Percentiles rank a stretch among this genome's conserved stretches.
Evolutionary conservation across 129 eudicot species (phyloP).

Genomic region (Gnaphalium uliginosum): DNA sequence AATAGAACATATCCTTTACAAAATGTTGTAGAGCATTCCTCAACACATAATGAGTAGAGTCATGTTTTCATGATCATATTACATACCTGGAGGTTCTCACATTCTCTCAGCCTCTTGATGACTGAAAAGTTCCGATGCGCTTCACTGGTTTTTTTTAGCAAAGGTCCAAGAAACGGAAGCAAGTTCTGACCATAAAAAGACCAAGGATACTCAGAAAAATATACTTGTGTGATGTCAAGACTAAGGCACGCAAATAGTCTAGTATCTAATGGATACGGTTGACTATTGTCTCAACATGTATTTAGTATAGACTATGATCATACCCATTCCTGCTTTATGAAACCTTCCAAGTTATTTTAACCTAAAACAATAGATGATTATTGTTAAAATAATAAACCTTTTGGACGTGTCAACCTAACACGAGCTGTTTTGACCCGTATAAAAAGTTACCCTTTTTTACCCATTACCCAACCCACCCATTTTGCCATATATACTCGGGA

Average conservation of each 20-base stretch:
- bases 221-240: background rate
- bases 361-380: background rate
- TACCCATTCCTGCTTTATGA: conserved; percentile 6
- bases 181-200: conserved; percentile 58
- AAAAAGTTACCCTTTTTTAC: background rate
- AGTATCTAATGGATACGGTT: background rate
- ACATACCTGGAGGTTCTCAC: conserved; percentile 89
- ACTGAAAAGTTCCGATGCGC: conserved; percentile 81
- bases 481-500: background rate
- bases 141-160: conserved; percentile 84
- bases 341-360: background rate
- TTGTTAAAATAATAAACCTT: too few species aligned
- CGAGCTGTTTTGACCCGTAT: background rate
- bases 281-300: background rate
- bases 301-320: conserved; percentile 13
- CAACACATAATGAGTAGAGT: background rate
- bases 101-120: conserved; percentile 80
- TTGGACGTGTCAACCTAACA: background rate
- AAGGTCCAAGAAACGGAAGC: conserved; percentile 96
- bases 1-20: background rate
- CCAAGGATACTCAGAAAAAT: background rate
- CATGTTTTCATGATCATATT: background rate
- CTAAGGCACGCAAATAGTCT: background rate
- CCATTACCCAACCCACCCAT: background rate
- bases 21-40: background rate